Evolutionary conservation across 1,284 basidiomycete species (phyloP).

Genomic region (Trichosporon inkin): DNA sequence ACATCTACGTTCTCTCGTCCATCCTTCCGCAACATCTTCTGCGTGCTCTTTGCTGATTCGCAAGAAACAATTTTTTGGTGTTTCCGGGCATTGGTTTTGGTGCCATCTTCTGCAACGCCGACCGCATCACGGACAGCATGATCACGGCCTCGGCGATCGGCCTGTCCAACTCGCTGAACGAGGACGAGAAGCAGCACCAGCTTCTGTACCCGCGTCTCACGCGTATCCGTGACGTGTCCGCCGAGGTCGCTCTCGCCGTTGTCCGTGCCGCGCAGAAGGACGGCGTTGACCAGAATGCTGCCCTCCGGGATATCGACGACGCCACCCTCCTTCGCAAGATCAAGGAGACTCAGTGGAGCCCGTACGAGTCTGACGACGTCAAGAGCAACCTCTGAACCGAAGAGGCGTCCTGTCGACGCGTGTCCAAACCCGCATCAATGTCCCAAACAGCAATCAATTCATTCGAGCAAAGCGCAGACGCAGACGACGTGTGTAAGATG

Average conservation of each 20-base stretch:
- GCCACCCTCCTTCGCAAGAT: slow-evolving; percentile 31
- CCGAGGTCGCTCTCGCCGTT: slow-evolving; percentile 65
- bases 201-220: slow-evolving; percentile 72
- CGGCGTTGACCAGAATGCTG: slow-evolving; percentile 45
- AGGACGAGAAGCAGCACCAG: slow-evolving; percentile 63
- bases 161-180: slow-evolving; percentile 69
- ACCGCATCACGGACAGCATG: slow-evolving; percentile 46
- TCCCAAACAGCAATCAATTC: neutral
- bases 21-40: neutral
- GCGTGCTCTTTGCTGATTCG: slow-evolving; percentile 51
- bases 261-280: slow-evolving; percentile 72
- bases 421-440: neutral
- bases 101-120: slow-evolving; percentile 59
- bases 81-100: slow-evolving; percentile 70
- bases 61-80: slow-evolving; percentile 44
- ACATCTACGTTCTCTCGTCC: neutral
- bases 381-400: slow-evolving; percentile 13
- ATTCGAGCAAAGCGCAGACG: neutral
- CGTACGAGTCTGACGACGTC: slow-evolving; percentile 14
- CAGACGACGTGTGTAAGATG: slow-evolving; percentile 6
- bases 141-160: slow-evolving; percentile 60
- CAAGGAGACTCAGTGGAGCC: slow-evolving; percentile 35
- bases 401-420: neutral
- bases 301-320: slow-evolving; percentile 32
- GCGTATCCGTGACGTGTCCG: slow-evolving; percentile 78